Conservation (phyloP, 352 stramenopile genomes). For the Pythium dissotocum region DNA sequence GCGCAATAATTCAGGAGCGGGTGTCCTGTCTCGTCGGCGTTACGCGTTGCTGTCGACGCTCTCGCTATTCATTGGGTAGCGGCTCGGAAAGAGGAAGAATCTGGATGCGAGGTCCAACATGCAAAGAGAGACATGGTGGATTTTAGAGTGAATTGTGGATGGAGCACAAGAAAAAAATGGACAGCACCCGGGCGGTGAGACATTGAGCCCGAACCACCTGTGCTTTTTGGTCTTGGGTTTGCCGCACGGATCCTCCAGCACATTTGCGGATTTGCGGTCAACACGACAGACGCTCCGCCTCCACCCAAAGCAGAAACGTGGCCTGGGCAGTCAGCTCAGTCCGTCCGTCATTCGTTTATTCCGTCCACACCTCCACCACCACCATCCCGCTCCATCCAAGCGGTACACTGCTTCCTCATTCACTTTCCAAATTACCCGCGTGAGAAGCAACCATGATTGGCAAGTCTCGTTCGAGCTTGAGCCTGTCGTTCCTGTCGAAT, state of each 20-base stretch:
- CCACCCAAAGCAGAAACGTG: slow-evolving; percentile 4
- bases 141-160: slow-evolving; percentile 1
- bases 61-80: neutral
- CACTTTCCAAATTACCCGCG: neutral
- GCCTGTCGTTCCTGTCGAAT: slow-evolving; percentile 24
- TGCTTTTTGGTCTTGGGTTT: neutral
- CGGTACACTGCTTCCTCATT: neutral
- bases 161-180: slow-evolving; percentile 1
- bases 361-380: neutral
- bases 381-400: neutral
- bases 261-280: neutral
- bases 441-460: slow-evolving; percentile 18
- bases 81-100: neutral
- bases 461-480: slow-evolving; percentile 22
- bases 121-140: neutral
- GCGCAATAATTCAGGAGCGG: neutral
- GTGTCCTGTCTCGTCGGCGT: neutral
- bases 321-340: neutral
- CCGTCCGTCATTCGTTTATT: neutral
- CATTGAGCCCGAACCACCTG: neutral
- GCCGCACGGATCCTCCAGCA: neutral
- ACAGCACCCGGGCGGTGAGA: neutral
- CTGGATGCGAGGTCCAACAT: neutral
- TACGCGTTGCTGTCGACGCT: neutral
- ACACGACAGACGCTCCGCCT: neutral